Conservation (phyloP, 2,329 filamentous ascomycete species). For the Paramyrothecium sp. region DNA sequence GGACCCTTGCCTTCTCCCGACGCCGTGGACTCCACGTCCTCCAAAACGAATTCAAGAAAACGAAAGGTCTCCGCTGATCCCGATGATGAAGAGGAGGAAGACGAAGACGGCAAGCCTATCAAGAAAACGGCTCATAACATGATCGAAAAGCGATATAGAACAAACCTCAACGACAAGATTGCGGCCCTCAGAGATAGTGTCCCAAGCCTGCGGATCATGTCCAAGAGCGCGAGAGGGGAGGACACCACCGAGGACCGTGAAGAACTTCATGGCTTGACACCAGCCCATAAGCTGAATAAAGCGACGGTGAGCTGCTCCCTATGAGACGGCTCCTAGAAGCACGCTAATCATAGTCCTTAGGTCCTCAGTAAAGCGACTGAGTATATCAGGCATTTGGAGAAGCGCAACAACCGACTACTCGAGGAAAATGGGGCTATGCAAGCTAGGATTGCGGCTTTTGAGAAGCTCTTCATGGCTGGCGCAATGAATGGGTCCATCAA, state of each 20-base stretch:
- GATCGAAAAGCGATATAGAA: constrained; percentile 96
- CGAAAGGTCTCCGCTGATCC: constrained; percentile 65
- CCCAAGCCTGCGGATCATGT: constrained; percentile 82
- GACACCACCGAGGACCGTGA: constrained; percentile 74
- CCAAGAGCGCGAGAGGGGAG: constrained; percentile 66
- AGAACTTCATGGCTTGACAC: constrained; percentile 71
- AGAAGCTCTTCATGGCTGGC: constrained; percentile 76
- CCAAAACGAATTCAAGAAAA: constrained; percentile 56
- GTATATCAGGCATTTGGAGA: constrained; percentile 92
- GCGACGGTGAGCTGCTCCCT: constrained; percentile 64
- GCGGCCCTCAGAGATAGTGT: constrained; percentile 88
- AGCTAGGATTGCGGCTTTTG: constrained; percentile 70
- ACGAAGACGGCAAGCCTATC: constrained; percentile 51
- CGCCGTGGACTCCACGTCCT: constrained; percentile 32
- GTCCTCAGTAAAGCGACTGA: constrained; percentile 93
- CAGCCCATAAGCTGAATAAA: constrained; percentile 94
- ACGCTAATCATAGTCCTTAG: constrained; percentile 28
- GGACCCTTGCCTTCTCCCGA: constrained; percentile 61
- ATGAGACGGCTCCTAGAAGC: background rate
- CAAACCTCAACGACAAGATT: constrained; percentile 97
- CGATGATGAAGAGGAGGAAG: constrained; percentile 50
- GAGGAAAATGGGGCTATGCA: constrained; percentile 83
- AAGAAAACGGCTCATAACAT: constrained; percentile 99
- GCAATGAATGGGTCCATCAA: constrained; percentile 65
- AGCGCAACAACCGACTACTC: constrained; percentile 76